Base-by-base conservation (phyloP, 2,329 filamentous ascomycete genomes). In the Arthrobotrys conoides region DNA sequence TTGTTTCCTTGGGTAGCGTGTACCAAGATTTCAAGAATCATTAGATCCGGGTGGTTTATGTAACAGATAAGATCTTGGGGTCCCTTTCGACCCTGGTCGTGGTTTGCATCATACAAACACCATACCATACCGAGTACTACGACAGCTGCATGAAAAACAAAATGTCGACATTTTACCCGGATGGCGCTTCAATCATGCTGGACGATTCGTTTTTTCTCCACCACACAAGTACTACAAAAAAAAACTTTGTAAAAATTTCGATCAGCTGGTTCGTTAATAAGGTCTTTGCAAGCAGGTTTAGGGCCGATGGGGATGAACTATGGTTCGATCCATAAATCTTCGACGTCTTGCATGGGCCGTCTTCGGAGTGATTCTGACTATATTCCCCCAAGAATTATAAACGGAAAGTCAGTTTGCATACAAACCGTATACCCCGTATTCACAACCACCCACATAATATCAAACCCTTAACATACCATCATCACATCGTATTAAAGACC, bases 91-190 rank as follows among this genome's bases (percentile, higher is more conserved):
- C 38, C 38, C 38, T 14, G 9, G 38, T 2, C 16, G 38, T 41
- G 16, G 16, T 63, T 49, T 27, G 24, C 24, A 46, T 46, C 41
- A 49, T 65, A 51, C 16, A 18, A 51, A 6, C 46, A 51, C 12
- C 46, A 8, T 10, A 18, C 16, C 27, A 30, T 30, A 30, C 27
- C n/a, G n/a, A n/a, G n/a, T n/a, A n/a, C n/a, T n/a, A n/a, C n/a
- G n/a, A n/a, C n/a, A 41, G 14, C 27, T 59, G 57, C 57, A 61
- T 44, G 36, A 27, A 61, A 44, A 6, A n/a, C n/a, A 46, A 46
- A 46, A 20, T 61, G 57, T 61, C 57, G 57, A 61, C 36, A 61
- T 41, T 61, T 61, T 61, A 61, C 20, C 57, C 57, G 57, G 57
- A 41, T 61, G 57, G 57, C 57, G 57, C 20, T 61, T 44, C 18